A percentile compares a stretch with the other conserved stretches of the same genome.
Conservation (phyloP, 2,329 filamentous ascomycete genomes). For the Fusarium torulosum region DNA sequence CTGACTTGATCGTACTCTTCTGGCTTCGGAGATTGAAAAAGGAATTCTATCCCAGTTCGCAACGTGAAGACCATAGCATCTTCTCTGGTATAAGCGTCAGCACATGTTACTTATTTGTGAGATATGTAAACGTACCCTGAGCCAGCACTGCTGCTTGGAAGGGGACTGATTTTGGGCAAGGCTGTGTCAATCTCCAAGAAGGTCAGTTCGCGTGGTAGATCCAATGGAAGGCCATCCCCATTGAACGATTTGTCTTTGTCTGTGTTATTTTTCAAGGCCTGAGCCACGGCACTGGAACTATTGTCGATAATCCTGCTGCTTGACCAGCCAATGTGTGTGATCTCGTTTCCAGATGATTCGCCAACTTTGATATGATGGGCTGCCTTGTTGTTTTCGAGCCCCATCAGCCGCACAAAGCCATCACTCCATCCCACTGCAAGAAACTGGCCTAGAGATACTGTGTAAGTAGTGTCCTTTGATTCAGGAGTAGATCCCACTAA, state of each 20-base stretch:
- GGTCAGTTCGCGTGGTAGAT: conserved; percentile 79
- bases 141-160: conserved; percentile 72
- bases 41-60: conserved; percentile 74
- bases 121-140: conserved; percentile 62
- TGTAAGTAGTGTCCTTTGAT: not conserved
- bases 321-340: conserved; percentile 68
- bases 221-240: conserved; percentile 49
- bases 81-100: conserved; percentile 52
- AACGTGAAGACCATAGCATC: conserved; percentile 77
- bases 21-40: conserved; percentile 73
- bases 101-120: not conserved
- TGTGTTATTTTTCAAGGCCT: conserved; percentile 31
- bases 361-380: conserved; percentile 76
- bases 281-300: conserved; percentile 26
- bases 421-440: conserved; percentile 89
- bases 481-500: conserved; percentile 51
- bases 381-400: conserved; percentile 83
- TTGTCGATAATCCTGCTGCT: conserved; percentile 58
- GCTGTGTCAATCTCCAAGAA: conserved; percentile 82
- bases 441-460: conserved; percentile 69
- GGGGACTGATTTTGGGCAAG: conserved; percentile 79
- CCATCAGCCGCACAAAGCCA: conserved; percentile 80
- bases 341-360: conserved; percentile 57
- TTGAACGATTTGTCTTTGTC: conserved; percentile 12
- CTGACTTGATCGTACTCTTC: conserved; percentile 81